A percentile compares a stretch with the other conserved stretches of the same genome.
These are phyloP conservation scores for Leccinum rimulosum DNA, from an alignment of 768 basidiomycete species.

Conservation along the genomic window DNA sequence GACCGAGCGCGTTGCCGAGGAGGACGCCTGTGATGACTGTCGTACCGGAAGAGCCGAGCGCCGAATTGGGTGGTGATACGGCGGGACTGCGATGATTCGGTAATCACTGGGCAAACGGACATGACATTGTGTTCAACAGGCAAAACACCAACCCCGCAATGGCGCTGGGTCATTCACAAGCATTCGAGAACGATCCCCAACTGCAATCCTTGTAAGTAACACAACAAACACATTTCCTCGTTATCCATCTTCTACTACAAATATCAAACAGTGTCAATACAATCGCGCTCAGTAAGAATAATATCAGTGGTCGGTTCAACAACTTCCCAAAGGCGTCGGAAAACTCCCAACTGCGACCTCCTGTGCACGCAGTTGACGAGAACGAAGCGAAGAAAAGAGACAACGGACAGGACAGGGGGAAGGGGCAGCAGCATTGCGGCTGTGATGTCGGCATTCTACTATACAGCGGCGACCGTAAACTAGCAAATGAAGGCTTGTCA, in stretches of 20 bases:
- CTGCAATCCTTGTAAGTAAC: not conserved
- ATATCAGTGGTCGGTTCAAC: not conserved
- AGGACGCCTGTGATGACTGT: too few relatives aligned
- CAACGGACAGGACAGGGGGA: not conserved
- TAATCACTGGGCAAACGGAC: too few relatives aligned
- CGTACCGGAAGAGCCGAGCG: conserved; percentile 83
- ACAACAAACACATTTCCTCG: not conserved
- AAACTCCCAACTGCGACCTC: too few relatives aligned
- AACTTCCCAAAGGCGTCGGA: not conserved
- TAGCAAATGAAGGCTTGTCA: conserved; percentile 11
- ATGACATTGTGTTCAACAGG: too few relatives aligned
- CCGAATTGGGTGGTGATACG: too few relatives aligned
- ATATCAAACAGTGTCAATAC: too few relatives aligned
- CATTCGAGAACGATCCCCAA: not conserved
- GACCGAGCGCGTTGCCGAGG: too few relatives aligned
- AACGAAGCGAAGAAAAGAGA: not conserved
- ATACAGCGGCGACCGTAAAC: conserved; percentile 23
- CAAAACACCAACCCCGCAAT: too few relatives aligned
- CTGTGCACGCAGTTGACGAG: too few relatives aligned
- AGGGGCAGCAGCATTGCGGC: not conserved
- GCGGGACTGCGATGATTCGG: too few relatives aligned
- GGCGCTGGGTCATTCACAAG: not conserved
- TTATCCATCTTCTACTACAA: too few relatives aligned
- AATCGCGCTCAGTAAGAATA: too few relatives aligned
- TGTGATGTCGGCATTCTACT: conserved; percentile 7